Base-by-base conservation (phyloP, 228 moss, liverwort and hornwort genomes). In the Sphagnum magellanicum region DNA sequence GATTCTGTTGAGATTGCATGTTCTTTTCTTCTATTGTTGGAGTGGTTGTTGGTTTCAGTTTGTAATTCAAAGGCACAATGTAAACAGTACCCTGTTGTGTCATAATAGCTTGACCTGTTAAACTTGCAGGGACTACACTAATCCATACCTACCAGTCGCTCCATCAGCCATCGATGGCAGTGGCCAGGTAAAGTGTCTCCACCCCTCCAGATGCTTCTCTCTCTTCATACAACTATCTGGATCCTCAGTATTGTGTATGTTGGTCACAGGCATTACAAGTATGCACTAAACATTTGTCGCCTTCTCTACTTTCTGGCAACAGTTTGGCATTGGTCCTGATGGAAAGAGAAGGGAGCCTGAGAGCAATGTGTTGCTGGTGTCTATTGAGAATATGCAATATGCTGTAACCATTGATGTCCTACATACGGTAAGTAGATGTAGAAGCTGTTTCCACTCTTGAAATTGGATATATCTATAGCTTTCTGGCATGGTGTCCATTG, bases 331-430 rank as follows among this genome's bases (percentile, higher is more conserved):
- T 70, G 92, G 98, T 52, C 92, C 92, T 11, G 98, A 98, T 75
- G 94, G 98, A 6, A 94, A 98, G 87, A 79, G 94, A 79, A 84
- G 90, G 79, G 98, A 98, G 75, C 98, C 92, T 47, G 98, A 98
- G 77, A 98, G 98, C 83, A 98, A 98, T 67, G 98, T 98, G 61
- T 73, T 98, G 8, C 88, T 98, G 4, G 94, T 92, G 53, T 98
- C 98, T 6, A 98, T 98, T 48, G 98, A 98, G 60, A 98, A 98
- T 75, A 98, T 98, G 98, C 94, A 98, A 71, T 98, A 98, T 64
- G 98, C 92, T 52, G 98, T 98, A 65, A 94, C 94, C 14, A 94
- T 98, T 80, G 94, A 98, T 61, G 98, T 98, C 47, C 85, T 98
- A 64, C 94, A 98, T 71, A 94, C 98, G 70, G 94, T 98, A 75